Conservation (phyloP, 2,329 filamentous ascomycete genomes). For the Alternaria sp. region DNA sequence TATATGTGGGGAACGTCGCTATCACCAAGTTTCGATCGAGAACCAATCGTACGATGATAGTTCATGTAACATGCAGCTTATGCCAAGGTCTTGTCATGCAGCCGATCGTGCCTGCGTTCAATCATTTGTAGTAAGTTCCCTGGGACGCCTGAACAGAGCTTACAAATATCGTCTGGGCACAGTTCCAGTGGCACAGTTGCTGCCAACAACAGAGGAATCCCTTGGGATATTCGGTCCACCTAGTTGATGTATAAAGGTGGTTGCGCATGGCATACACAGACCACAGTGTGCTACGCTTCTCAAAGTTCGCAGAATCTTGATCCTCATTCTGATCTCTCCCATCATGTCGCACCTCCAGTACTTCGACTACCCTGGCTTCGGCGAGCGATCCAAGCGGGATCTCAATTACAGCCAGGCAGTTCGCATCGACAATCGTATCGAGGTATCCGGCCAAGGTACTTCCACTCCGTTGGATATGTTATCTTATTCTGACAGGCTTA, state of each 20-base stretch:
- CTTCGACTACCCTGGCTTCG: slow-evolving; percentile 17
- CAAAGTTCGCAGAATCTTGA: not conserved
- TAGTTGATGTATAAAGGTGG: not conserved
- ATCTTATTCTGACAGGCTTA: slow-evolving; percentile 7
- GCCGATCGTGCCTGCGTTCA: not conserved
- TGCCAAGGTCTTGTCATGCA: not conserved
- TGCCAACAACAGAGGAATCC: not conserved
- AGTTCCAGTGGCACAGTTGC: not conserved
- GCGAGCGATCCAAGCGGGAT: slow-evolving; percentile 29
- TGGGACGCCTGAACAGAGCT: not conserved
- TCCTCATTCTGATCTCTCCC: not conserved
- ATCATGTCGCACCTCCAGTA: not conserved
- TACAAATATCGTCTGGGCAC: not conserved
- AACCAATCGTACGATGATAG: no score
- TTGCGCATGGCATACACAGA: not conserved
- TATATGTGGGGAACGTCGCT: not conserved
- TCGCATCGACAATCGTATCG: slow-evolving; percentile 35
- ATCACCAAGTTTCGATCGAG: not conserved
- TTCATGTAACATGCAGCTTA: not conserved
- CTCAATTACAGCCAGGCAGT: slow-evolving; percentile 39
- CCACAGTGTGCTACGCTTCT: not conserved
- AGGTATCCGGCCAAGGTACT: slow-evolving; percentile 40
- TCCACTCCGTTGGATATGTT: not conserved
- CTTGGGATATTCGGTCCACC: not conserved
- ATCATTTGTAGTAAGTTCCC: not conserved